These are phyloP conservation scores for Globisporangium nagaii DNA, from an alignment of 352 stramenopile genomes.

Conservation along the genomic window DNA sequence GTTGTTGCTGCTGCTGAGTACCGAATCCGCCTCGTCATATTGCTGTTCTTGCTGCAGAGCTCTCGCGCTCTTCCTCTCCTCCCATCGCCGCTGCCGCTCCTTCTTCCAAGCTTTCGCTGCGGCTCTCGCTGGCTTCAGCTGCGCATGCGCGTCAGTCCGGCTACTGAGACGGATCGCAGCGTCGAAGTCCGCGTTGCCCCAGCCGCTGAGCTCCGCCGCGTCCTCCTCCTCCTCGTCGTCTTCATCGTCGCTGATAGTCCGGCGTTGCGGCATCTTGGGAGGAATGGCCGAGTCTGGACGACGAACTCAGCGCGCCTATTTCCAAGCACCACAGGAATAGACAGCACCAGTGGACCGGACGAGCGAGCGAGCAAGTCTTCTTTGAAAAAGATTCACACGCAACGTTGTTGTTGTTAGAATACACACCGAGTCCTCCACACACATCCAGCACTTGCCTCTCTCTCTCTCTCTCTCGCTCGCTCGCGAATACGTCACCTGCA, in stretches of 20 bases:
- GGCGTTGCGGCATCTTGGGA: neutral
- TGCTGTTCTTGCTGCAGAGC: neutral
- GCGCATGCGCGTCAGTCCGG: too few relatives aligned
- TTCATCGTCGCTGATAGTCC: neutral
- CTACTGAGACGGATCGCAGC: slow-evolving; percentile 2
- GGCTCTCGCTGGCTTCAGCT: too few relatives aligned
- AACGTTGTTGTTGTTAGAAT: too few relatives aligned
- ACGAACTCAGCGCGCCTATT: too few relatives aligned
- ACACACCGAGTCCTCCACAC: neutral
- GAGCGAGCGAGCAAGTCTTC: too few relatives aligned
- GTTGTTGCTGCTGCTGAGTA: neutral
- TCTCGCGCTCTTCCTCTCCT: neutral
- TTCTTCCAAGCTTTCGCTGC: neutral
- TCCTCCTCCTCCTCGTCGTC: slow-evolving; percentile 7
- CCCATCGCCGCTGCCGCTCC: neutral
- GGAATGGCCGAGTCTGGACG: too few relatives aligned
- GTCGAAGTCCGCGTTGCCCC: slow-evolving; percentile 18
- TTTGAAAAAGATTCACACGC: too few relatives aligned
- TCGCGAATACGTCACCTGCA: neutral
- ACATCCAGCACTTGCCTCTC: neutral
- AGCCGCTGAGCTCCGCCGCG: slow-evolving; percentile 17
- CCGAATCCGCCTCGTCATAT: too few relatives aligned
- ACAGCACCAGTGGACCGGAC: too few relatives aligned
- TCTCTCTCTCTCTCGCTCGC: neutral
- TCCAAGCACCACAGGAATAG: neutral